Base-by-base conservation (phyloP, 495 filamentous ascomycete species). In the Beverwykella pulmonaria region DNA sequence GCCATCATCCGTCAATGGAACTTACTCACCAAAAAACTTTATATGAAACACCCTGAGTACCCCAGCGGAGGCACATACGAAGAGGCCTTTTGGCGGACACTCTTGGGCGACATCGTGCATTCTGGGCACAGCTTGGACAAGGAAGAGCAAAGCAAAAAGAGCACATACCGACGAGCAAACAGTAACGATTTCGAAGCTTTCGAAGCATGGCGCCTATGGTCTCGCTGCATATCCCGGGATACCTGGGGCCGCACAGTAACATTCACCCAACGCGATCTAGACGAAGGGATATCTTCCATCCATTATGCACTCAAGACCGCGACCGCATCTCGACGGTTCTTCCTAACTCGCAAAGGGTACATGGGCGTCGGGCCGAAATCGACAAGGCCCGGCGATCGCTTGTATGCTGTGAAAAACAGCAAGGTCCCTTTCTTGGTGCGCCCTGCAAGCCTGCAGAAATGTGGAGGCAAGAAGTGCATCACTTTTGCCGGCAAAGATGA, bases 281-380 rank as follows among this genome's bases (percentile, higher is more conserved):
- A 68, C 61, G 61, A 64, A 44, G 61, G 61, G 4, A 65, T 73
- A 1, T 61, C 50, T 15, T 65, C 71, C 20, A 71, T 73, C 30
- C 68, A 73, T 22, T 65, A 73, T 54, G 53, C 68, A 20, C 49
- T 73, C 6, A 65, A 71, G 53, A 68, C 63, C 25, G 64, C 69
- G 30, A 68, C 68, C 3, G 53, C 56, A 9, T 60, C 63, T 23
- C 65, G 71, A 19, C 46, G 58, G 7, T 70, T 74, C 54, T 74
- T 72, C 53, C 19, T 70, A 30, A 74, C 72, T 17, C 20, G 50
- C 15, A 53, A 30, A 2, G 72, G 72, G 19, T 74, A 72, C 36
- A 68, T 74, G 22, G 72, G 72, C 12, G 65, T 69, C 39, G 72
- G 70, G 2, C 72, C 72, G 14, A 61, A 23, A 15, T 61, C 44